Percentiles rank a stretch among this genome's conserved stretches.
These are phyloP conservation scores for Physcomitrium patens DNA, from an alignment of 225 moss, liverwort and hornwort genomes.

Conservation along the genomic window DNA sequence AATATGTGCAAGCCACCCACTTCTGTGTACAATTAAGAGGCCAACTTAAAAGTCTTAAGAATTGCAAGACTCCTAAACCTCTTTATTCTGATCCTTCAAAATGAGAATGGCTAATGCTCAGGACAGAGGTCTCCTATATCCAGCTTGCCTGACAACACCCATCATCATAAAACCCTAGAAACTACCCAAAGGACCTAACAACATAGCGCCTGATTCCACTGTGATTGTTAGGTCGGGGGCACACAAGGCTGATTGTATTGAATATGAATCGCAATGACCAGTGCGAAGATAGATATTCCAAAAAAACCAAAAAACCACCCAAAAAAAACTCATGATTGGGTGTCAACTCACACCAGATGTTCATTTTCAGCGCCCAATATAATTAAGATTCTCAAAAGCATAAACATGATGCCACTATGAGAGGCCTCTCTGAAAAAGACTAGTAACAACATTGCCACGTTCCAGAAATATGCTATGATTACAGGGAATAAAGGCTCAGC, in stretches of 20 bases:
- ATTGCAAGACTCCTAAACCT: background rate
- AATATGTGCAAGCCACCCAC: background rate
- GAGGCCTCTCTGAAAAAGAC: conserved; percentile 4
- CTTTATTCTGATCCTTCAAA: background rate
- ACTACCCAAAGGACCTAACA: no score
- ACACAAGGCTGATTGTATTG: background rate
- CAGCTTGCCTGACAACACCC: background rate
- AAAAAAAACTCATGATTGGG: background rate
- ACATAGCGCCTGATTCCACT: no score
- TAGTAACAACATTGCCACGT: background rate
- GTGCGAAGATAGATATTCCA: background rate
- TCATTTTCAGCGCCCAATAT: background rate
- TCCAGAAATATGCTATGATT: background rate
- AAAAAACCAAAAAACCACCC: no score
- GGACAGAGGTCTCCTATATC: background rate
- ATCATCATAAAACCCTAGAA: no score
- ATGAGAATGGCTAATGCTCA: background rate
- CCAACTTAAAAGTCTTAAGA: background rate
- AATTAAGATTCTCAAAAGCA: background rate
- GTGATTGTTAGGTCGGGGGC: no score
- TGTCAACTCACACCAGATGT: background rate
- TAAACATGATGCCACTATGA: background rate
- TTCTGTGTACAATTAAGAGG: background rate
- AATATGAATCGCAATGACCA: background rate
- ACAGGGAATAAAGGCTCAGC: conserved; percentile 6